Evolutionary conservation across 2,329 filamentous ascomycete genomes (phyloP).

Genomic region (Cordyceps farinosa): DNA sequence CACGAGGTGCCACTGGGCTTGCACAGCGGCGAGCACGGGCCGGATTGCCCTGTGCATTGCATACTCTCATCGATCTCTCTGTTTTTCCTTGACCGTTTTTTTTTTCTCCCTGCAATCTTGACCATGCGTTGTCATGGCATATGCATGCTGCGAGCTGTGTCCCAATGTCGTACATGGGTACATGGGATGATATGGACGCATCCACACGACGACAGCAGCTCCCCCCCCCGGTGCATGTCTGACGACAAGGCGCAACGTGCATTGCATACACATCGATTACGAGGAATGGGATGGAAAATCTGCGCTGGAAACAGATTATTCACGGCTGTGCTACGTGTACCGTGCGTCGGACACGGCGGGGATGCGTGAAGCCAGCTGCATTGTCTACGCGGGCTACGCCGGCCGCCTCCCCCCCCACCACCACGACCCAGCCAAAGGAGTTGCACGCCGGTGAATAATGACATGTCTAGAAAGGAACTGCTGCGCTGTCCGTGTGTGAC

Average conservation of each 20-base stretch:
- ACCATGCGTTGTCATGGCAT: constrained; percentile 3
- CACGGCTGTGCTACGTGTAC: background rate
- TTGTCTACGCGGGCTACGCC: no score
- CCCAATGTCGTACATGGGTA: background rate
- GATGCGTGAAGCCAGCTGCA: no score
- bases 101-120: background rate
- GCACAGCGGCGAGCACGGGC: background rate
- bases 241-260: background rate
- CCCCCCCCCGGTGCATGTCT: background rate
- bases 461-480: no score
- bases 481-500: no score
- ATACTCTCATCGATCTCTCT: background rate
- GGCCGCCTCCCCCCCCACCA: no score
- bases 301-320: background rate
- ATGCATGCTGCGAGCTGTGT: background rate
- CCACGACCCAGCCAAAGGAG: no score
- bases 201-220: background rate
- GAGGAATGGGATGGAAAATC: background rate
- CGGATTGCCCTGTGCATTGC: background rate
- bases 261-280: constrained; percentile 2
- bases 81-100: background rate
- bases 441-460: no score
- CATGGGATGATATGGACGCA: background rate
- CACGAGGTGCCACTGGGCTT: no score
- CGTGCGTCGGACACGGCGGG: no score